A percentile compares a stretch with the other conserved stretches of the same genome.
Evolutionary conservation across 176 grass and related monocot genomes (phyloP).

Genomic region (Thalia dealbata): DNA sequence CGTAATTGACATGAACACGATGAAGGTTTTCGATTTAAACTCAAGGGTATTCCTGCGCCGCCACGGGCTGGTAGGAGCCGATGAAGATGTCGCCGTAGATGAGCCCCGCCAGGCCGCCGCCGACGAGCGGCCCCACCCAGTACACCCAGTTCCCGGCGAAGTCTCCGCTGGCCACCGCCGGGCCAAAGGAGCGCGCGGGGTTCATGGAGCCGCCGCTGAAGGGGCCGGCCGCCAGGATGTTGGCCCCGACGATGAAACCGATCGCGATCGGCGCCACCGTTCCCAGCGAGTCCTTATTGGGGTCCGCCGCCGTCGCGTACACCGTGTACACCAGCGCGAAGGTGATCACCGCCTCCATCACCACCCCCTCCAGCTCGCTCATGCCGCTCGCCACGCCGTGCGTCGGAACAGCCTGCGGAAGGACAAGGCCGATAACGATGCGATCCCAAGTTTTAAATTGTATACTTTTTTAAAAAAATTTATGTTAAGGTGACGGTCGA

Average conservation of each 20-base stretch:
- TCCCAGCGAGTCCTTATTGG: constrained; percentile 63
- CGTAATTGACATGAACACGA: background rate
- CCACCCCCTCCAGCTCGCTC: constrained; percentile 55
- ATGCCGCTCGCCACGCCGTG: constrained; percentile 59
- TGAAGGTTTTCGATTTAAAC: background rate
- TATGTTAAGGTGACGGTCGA: too few relatives aligned
- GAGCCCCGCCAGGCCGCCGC: constrained; percentile 62
- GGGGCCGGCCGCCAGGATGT: constrained; percentile 67
- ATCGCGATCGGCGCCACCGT: constrained; percentile 75
- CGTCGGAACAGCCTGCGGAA: constrained; percentile 45
- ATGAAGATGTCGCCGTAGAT: constrained; percentile 79
- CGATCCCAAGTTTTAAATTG: too few relatives aligned
- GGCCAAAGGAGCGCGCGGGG: constrained; percentile 77
- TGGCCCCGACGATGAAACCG: constrained; percentile 87
- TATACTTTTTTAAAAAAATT: too few relatives aligned
- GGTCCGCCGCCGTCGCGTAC: constrained; percentile 85
- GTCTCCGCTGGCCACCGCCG: constrained; percentile 55
- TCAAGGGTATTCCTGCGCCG: constrained; percentile 43
- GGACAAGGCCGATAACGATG: background rate
- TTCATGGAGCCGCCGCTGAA: constrained; percentile 96
- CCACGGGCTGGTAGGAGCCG: constrained; percentile 48
- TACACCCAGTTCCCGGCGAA: constrained; percentile 89
- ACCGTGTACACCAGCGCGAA: constrained; percentile 91
- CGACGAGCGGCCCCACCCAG: constrained; percentile 80
- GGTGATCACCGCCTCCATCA: constrained; percentile 79